phyloP scores from a whole-genome alignment of 805 yeast species.

The Lachancea nothofagi region DNA sequence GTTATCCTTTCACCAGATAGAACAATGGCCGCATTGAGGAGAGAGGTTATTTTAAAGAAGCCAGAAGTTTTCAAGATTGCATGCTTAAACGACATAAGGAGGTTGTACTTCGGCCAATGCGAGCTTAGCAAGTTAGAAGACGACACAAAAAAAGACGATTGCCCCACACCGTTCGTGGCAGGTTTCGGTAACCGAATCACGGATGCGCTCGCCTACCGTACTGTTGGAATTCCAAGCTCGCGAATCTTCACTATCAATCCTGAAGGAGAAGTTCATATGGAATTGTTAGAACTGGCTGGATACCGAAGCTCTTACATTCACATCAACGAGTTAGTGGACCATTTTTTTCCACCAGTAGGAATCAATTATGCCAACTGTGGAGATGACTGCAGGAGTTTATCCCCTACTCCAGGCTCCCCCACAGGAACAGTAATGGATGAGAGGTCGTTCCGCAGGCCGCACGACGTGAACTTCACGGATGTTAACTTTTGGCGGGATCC shows the following conservation, averaged over 20 bases:
- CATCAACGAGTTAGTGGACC: conserved; percentile 92
- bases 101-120: conserved; percentile 44
- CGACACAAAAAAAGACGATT: conserved; percentile 34
- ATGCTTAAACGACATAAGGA: conserved; percentile 78
- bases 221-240: conserved; percentile 90
- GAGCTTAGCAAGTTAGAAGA: conserved; percentile 8
- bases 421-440: conserved; percentile 33
- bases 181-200: conserved; percentile 97
- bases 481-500: conserved; percentile 92
- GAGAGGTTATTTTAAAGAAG: conserved; percentile 89
- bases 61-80: conserved; percentile 99
- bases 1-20: conserved; percentile 93
- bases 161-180: conserved; percentile 83
- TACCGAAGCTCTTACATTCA: conserved; percentile 80
- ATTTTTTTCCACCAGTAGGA: conserved; percentile 85
- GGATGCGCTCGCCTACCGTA: conserved; percentile 90
- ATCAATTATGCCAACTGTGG: conserved; percentile 20
- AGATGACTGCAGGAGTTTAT: conserved; percentile 31
- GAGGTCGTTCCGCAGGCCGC: conserved; percentile 16
- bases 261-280: conserved; percentile 96
- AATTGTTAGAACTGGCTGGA: conserved; percentile 88
- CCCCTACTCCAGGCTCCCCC: conserved; percentile 33
- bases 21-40: conserved; percentile 86
- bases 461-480: conserved; percentile 59
- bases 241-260: conserved; percentile 94